These are phyloP conservation scores for Astrephomene gubernaculifera DNA, from an alignment of 139 green algal genomes.

Conservation along the genomic window DNA sequence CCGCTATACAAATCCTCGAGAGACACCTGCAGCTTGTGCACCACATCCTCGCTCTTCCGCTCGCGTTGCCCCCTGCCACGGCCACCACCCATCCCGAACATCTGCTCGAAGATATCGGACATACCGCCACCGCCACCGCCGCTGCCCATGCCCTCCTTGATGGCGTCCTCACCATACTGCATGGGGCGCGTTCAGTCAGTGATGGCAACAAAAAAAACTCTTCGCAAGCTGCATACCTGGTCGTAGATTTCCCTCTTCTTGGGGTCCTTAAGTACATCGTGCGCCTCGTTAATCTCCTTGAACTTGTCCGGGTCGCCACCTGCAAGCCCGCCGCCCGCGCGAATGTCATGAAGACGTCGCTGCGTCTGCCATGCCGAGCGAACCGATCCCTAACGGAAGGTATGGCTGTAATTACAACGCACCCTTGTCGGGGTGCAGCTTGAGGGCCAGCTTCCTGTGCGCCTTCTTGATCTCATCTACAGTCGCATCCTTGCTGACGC, in stretches of 20 bases:
- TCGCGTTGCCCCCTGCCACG: constrained; percentile 72
- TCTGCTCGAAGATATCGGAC: constrained; percentile 95
- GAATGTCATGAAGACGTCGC: not conserved
- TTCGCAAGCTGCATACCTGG: constrained; percentile 60
- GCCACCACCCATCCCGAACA: constrained; percentile 78
- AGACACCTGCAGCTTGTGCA: constrained; percentile 92
- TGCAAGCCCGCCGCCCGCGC: constrained; percentile 43
- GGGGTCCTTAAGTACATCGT: constrained; percentile 94
- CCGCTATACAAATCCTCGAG: constrained; percentile 95
- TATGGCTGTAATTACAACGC: not conserved
- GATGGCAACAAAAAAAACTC: not conserved
- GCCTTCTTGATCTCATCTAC: constrained; percentile 91
- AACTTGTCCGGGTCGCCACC: constrained; percentile 96
- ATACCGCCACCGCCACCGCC: constrained; percentile 81
- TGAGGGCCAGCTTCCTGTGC: constrained; percentile 88
- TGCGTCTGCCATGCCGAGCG: not conserved
- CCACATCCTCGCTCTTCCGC: constrained; percentile 94
- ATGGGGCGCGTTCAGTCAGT: not conserved
- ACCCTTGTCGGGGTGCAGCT: constrained; percentile 93
- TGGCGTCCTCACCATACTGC: constrained; percentile 98
- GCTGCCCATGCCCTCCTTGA: constrained; percentile 95
- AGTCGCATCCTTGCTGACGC: constrained; percentile 80
- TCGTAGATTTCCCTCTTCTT: constrained; percentile 99
- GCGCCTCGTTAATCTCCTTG: constrained; percentile 99
- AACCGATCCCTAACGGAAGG: too few species aligned